Conservation (phyloP, 1,284 basidiomycete species). For the Papiliotrema laurentii region DNA sequence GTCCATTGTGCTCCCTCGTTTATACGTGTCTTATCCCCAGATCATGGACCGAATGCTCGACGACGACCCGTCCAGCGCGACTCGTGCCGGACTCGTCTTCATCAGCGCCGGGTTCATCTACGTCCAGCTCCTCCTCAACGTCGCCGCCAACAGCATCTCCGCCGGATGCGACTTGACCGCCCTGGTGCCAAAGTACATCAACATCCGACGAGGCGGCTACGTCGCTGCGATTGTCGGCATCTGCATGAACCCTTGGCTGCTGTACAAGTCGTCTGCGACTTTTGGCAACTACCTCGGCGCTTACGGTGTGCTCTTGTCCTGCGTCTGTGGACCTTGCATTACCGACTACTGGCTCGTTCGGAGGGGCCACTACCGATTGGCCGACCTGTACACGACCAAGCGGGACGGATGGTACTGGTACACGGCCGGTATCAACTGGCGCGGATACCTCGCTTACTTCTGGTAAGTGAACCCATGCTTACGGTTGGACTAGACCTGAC, state of each 20-base stretch:
- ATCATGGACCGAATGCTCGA: constrained; percentile 42
- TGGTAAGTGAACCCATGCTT: constrained; percentile 5
- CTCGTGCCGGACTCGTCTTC: constrained; percentile 52
- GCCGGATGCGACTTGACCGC: constrained; percentile 82
- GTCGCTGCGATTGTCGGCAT: constrained; percentile 70
- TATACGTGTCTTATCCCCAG: constrained; percentile 4
- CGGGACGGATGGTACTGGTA: constrained; percentile 70
- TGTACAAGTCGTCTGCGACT: constrained; percentile 67
- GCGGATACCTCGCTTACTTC: constrained; percentile 49
- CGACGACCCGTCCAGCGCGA: constrained; percentile 13
- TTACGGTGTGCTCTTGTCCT: constrained; percentile 61
- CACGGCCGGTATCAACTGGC: constrained; percentile 67
- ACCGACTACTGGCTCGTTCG: constrained; percentile 76
- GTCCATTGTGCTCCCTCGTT: too few relatives aligned
- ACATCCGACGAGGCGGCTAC: constrained; percentile 78
- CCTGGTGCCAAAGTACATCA: constrained; percentile 72
- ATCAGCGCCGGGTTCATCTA: constrained; percentile 55
- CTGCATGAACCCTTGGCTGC: constrained; percentile 66
- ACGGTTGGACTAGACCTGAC: constrained; percentile 45
- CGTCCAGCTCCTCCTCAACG: constrained; percentile 54
- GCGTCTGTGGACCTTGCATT: constrained; percentile 78
- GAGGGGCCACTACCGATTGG: constrained; percentile 65
- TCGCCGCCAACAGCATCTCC: constrained; percentile 77
- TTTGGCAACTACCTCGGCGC: constrained; percentile 81
- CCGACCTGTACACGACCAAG: constrained; percentile 62